Base-by-base conservation (phyloP, 768 basidiomycete genomes). In the Suillus luteus region DNA sequence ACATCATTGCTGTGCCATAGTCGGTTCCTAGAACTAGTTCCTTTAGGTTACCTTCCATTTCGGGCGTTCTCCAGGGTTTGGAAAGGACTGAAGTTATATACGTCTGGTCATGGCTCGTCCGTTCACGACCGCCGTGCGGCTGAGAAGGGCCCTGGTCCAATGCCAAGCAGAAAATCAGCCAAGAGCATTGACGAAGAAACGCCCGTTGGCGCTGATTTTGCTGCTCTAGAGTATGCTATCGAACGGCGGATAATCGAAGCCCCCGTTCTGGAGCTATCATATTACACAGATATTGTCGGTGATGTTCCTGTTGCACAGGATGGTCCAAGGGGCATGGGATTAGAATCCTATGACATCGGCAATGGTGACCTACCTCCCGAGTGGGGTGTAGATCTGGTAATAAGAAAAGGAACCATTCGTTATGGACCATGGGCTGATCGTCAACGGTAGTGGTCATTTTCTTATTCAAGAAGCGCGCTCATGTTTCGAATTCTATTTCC, bases 381-480 rank as follows among this genome's bases (percentile, higher is more conserved):
- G 71, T 99, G 95, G 93, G 96, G 96, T 3, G 78, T 97, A 31
- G 93, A 99, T 70, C 68, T 99, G 19, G 83, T 89, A 19, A 79
- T 98, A n/a, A 80, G 86, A 63, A 87, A 88, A 19, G 96, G 93
- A 0, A 74, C 82, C 41, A 67, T 97, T 41, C 84, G 86, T 22
- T 99, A 98, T 72, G 96, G 96, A 5, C 96, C 96, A 4, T 99
- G 96, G 96, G 91, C 95, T 27, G 96, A 99, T 77, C 84, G 96
- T 31, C 96, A 97, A 75, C 82, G 95, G 92, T 89, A 71, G 68
- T 77, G 58, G 64, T 24, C 59, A 14, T 27, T 44, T 37, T 14
- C 33, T 17, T 49, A 46, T 38, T 11, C 3, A 12, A 17, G 57
- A 58, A 41, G 38, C 5, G 19, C 27, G 5, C 40, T 58, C 17